Evolutionary conservation across 495 filamentous ascomycete genomes (phyloP), one percentile per base, ranked within the genome.

Genomic region (Venustampulla echinocandica): DNA sequence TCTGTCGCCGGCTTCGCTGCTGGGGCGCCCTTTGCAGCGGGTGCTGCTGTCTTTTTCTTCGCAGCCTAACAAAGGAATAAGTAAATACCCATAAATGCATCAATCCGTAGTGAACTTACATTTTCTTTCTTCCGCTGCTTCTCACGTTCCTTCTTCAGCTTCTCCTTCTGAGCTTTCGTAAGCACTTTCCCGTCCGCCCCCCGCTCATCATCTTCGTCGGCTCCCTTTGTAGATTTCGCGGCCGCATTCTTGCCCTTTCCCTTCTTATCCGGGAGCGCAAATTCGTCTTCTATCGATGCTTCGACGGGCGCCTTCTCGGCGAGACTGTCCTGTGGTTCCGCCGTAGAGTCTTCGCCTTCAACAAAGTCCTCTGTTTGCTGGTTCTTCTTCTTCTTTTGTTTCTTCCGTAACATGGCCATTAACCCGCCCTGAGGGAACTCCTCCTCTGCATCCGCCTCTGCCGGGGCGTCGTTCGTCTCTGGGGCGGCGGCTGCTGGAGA

Each of bases 111-210:
- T 35, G 2, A 42, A 51, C 74, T 48, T 62, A 85, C 82, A 73
- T 90, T 81, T 65, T 90, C 87, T 81, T 82, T 94, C 71, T 90
- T 95, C 49, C 85, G 75, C 69, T 87, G 83, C 80, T 95, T 95
- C 71, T 96, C 90, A 49, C 84, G 76, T 69, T 96, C 90, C 67
- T 90, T 95, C 74, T 87, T 94, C 61, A 90, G 73, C 69, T 82
- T 89, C 66, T 96, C 89, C 71, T 96, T 96, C 69, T 96, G 87
- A 55, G 90, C 90, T 74, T 95, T 95, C 13, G 82, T 89, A 68
- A 95, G 80, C 50, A 95, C 69, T 42, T 76, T 75, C 42, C 82
- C 82, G 23, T 64, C 66, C 5, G 60, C 69, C 18, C 71, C 85
- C 11, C 60, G 67, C 23, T 78, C 81, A 0, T 77, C 80, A 2